Conservation (phyloP, 495 filamentous ascomycete genomes). For the Lichina pygmaea region DNA sequence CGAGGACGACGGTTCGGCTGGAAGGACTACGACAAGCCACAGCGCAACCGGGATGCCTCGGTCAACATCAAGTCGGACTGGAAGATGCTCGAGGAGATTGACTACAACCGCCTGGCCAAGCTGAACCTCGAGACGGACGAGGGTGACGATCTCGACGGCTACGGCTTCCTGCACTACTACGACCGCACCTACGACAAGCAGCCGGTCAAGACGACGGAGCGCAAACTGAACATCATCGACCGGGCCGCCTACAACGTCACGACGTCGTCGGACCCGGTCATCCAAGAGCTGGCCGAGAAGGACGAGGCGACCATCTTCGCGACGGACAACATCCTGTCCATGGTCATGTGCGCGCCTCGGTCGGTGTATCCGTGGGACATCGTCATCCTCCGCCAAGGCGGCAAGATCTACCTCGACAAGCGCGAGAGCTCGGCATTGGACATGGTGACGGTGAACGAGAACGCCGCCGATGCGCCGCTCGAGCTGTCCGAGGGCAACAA, state of each 20-base stretch:
- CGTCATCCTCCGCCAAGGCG: conserved; percentile 64
- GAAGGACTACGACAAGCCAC: conserved; percentile 97
- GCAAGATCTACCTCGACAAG: conserved; percentile 98
- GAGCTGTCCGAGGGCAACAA: conserved; percentile 82
- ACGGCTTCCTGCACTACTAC: conserved; percentile 95
- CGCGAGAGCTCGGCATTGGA: conserved; percentile 79
- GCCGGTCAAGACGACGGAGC: conserved; percentile 64
- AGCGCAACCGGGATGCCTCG: conserved; percentile 81
- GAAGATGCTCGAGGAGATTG: conserved; percentile 91
- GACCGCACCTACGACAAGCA: conserved; percentile 83
- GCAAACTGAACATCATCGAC: conserved; percentile 65
- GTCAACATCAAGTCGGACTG: conserved; percentile 87
- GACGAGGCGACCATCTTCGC: conserved; percentile 93
- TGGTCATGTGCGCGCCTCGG: conserved; percentile 94
- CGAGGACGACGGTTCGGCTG: conserved; percentile 79
- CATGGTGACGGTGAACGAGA: conserved; percentile 96
- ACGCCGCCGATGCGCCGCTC: conserved; percentile 84
- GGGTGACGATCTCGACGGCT: conserved; percentile 80
- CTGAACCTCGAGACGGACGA: conserved; percentile 83
- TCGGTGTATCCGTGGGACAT: conserved; percentile 97
- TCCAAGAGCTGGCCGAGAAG: conserved; percentile 90
- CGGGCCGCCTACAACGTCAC: conserved; percentile 94
- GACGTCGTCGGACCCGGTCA: conserved; percentile 80
- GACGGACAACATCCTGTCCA: conserved; percentile 85
- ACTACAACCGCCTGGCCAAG: conserved; percentile 84